Percentiles rank a stretch among this genome's conserved stretches.
Conservation (phyloP, 2,329 filamentous ascomycete genomes). For the Fusarium heterosporum region DNA sequence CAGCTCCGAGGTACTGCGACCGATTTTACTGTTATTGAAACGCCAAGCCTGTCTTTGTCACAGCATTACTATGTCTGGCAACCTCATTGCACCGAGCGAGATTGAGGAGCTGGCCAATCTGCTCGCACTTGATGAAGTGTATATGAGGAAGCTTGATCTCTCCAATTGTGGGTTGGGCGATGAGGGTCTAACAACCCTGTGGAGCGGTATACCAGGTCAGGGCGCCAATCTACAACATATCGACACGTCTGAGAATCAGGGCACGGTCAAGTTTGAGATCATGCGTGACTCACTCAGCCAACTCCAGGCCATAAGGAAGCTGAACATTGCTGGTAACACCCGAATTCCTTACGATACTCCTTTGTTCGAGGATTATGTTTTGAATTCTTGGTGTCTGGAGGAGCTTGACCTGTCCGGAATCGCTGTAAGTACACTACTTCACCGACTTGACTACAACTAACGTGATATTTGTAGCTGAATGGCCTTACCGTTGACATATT, state of each 20-base stretch:
- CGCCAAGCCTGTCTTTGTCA: conserved; percentile 62
- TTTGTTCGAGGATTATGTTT: conserved; percentile 59
- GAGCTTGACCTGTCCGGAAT: conserved; percentile 67
- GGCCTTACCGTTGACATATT: conserved; percentile 61
- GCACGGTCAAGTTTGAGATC: conserved; percentile 61
- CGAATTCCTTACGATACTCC: conserved; percentile 59
- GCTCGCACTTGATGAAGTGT: conserved; percentile 51
- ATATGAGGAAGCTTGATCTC: conserved; percentile 62
- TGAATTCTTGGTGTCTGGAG: conserved; percentile 61
- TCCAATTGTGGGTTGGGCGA: conserved; percentile 65
- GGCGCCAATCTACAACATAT: conserved; percentile 60
- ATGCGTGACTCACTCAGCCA: conserved; percentile 59
- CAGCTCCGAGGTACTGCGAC: conserved; percentile 59
- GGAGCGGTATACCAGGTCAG: conserved; percentile 60
- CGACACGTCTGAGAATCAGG: conserved; percentile 65
- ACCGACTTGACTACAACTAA: conserved; percentile 12
- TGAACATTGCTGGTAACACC: conserved; percentile 65
- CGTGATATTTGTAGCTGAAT: conserved; percentile 54
- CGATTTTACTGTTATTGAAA: conserved; percentile 63
- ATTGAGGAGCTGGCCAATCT: conserved; percentile 58
- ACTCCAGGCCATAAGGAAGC: conserved; percentile 57
- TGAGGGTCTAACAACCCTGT: conserved; percentile 59
- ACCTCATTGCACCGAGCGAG: conserved; percentile 59
- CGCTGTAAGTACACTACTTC: conserved; percentile 54
- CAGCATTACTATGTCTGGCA: conserved; percentile 63